These are phyloP conservation scores for Omphalea diandra DNA, from an alignment of 441 rosid genomes.

Conservation along the genomic window DNA sequence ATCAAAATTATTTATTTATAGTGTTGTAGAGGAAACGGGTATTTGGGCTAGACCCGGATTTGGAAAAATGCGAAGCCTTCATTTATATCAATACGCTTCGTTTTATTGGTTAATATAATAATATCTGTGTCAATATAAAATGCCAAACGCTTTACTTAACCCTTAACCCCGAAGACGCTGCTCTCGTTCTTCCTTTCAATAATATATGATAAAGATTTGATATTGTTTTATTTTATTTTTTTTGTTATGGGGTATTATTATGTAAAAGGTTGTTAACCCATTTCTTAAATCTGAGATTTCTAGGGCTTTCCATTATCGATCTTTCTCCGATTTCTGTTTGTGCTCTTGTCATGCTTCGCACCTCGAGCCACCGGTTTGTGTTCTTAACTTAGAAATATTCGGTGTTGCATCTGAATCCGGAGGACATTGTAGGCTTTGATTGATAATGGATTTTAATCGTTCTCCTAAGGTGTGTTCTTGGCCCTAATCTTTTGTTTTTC, in stretches of 20 bases:
- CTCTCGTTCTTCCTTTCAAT: background rate
- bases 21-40: background rate
- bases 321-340: background rate
- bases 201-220: background rate
- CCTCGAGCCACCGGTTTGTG: no score
- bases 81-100: no score
- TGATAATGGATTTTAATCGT: no score
- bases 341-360: background rate
- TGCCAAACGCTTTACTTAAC: background rate
- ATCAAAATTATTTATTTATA: no score
- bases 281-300: background rate
- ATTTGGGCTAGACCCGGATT: slow-evolving; percentile 21
- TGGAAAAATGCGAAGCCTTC: background rate
- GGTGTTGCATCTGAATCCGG: background rate
- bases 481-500: slow-evolving; percentile 13
- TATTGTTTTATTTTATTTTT: background rate
- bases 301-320: slow-evolving; percentile 7
- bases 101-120: slow-evolving; percentile 2
- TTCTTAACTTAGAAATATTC: slow-evolving; percentile 15
- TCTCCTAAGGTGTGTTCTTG: slow-evolving; percentile 35
- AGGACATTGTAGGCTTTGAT: slow-evolving; percentile 17
- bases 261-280: background rate
- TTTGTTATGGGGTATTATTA: no score
- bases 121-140: background rate
- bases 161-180: slow-evolving; percentile 3